Evolutionary conservation across 805 yeast genomes (phyloP), one percentile per base, ranked within the genome.

Genomic region (Tetrapisispora arboricola): DNA sequence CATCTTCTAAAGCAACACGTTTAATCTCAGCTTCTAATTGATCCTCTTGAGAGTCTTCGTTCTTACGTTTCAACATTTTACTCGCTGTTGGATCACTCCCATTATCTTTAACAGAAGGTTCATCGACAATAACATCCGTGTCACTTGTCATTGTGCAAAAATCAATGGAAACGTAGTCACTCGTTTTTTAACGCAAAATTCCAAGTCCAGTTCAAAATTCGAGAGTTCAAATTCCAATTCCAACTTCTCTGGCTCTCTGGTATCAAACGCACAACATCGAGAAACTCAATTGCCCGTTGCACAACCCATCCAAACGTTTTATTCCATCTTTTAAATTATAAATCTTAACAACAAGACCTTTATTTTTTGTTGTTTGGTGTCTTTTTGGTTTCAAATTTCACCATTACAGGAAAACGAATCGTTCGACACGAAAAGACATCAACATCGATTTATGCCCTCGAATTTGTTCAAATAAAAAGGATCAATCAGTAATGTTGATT

Each of bases 1-100:
- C 84, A 42, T 78, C 73, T 48, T 80, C 84, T 49, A 80, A 67
- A 2, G 88, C 88, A 13, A 80, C 82, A 39, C 90, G 64, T 52
- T 81, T 81, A 39, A 67, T 76, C 24, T 72, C 66, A 41, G 73
- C 75, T 44, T 70, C 76, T 34, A 72, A 70, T 36, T 53, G 53
- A 36, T 60, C 64, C 30, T 52, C 61, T 20, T 46, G 50, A 11
- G 65, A 64, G 43, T 79, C 85, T 47, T 80, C 87, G 3, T 76
- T 80, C 64, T 80, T 81, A 42, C 88, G 68, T 57, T 81, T 81
- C 55, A 76, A 64, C 57, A 72, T 47, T 31, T 53, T 58, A 3
- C 11, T 19, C 53, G 37, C 4, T 24, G 6, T n/a, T 9, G 28
- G 10, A 21, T 28, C 31, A 18, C 6, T 18, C 9, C 19, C 27